Percentiles rank a stretch among this genome's conserved stretches.
Conservation (phyloP, 345 rosid species). For the Rhizophora apiculata region DNA sequence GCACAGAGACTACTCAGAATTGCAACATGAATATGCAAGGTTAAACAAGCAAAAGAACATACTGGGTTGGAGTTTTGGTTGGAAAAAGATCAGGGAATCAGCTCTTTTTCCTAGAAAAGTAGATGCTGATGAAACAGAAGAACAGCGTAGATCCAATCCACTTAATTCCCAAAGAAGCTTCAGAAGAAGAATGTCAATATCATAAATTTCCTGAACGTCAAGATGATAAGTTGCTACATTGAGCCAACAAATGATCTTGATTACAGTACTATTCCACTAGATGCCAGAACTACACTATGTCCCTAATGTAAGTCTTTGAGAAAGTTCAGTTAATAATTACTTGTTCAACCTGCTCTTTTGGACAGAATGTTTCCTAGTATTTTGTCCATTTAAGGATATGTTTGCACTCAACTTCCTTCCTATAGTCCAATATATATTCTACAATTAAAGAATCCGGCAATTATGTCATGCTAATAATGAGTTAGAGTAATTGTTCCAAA, state of each 20-base stretch:
- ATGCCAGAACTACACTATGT: background rate
- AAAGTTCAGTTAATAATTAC: background rate
- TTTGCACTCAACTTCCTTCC: no score
- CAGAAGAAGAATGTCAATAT: conserved; percentile 42
- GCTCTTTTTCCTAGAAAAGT: conserved; percentile 37
- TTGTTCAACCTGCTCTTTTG: no score
- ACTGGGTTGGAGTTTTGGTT: conserved; percentile 37
- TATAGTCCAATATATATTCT: no score
- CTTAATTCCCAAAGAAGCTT: conserved; percentile 22
- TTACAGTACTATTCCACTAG: background rate
- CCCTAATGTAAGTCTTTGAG: background rate
- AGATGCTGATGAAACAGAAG: conserved; percentile 37
- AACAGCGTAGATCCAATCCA: conserved; percentile 27
- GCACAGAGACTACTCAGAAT: conserved; percentile 58
- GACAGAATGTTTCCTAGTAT: no score
- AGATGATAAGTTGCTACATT: background rate
- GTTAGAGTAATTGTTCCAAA: no score
- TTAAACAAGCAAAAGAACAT: conserved; percentile 41
- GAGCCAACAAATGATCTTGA: background rate
- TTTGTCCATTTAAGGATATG: no score
- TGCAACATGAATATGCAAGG: conserved; percentile 61
- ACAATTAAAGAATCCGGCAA: no score
- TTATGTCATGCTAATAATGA: no score
- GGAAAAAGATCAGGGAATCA: conserved; percentile 57
- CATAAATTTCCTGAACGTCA: conserved; percentile 22